Conservation (phyloP, 2,329 filamentous ascomycete genomes). For the Thielaviopsis euricoi region DNA sequence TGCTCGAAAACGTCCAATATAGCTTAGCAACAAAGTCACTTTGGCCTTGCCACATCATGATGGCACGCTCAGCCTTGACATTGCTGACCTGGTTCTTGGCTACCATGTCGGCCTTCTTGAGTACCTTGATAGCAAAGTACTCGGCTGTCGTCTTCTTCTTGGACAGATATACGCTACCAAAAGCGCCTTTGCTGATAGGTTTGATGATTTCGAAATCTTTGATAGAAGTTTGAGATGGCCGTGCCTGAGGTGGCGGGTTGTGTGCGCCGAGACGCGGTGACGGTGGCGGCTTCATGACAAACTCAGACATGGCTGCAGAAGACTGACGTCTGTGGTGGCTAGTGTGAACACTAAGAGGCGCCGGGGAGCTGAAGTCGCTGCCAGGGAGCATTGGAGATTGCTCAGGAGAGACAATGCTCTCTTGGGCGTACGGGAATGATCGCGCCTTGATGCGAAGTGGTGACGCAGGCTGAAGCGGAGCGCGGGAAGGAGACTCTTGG, state of each 20-base stretch:
- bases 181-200: conserved; percentile 95
- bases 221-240: conserved; percentile 85
- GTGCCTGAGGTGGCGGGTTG: conserved; percentile 65
- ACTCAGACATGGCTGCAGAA: conserved; percentile 66
- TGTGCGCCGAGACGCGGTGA: conserved; percentile 69
- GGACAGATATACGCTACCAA: conserved; percentile 91
- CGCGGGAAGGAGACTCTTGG: conserved; percentile 73
- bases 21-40: conserved; percentile 98
- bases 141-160: conserved; percentile 98
- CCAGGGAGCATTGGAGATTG: conserved; percentile 74
- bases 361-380: conserved; percentile 66
- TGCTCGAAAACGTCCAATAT: conserved; percentile 99
- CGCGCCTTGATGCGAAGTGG: conserved; percentile 81
- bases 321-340: conserved; percentile 74
- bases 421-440: conserved; percentile 38
- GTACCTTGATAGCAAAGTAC: conserved; percentile 95
- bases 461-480: conserved; percentile 50
- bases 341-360: conserved; percentile 33
- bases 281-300: conserved; percentile 49
- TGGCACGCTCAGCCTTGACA: conserved; percentile 93
- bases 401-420: conserved; percentile 65
- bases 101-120: conserved; percentile 99
- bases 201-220: conserved; percentile 99
- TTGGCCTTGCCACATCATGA: conserved; percentile 99
- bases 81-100: conserved; percentile 99